A percentile compares a stretch with the other conserved stretches of the same genome.
Conservation (phyloP, 2,329 filamentous ascomycete species). For the Fusarium sp. region DNA sequence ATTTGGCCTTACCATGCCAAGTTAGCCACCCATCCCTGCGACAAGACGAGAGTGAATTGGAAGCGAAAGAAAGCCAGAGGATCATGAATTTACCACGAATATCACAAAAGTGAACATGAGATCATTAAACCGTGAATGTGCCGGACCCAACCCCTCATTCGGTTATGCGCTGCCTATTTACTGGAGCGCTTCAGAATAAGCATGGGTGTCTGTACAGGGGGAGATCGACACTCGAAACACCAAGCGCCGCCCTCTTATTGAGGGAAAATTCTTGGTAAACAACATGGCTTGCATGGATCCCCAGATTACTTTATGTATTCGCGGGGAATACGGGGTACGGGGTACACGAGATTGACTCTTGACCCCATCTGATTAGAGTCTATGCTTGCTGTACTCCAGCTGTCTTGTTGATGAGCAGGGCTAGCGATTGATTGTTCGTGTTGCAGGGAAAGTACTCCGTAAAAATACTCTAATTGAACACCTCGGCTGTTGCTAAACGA, state of each 20-base stretch:
- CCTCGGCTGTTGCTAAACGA: no score
- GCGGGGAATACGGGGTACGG: neutral
- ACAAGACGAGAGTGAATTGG: no score
- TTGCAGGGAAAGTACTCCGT: no score
- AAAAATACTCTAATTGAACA: no score
- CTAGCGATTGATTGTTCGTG: neutral
- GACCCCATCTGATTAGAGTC: neutral
- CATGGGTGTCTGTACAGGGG: slow-evolving; percentile 23
- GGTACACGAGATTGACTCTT: neutral
- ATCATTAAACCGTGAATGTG: neutral
- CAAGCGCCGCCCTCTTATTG: neutral
- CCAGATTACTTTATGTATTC: neutral
- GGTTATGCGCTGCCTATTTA: slow-evolving; percentile 33
- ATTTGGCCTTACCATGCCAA: no score
- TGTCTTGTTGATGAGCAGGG: no score
- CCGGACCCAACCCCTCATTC: slow-evolving; percentile 20
- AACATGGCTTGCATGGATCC: slow-evolving; percentile 17
- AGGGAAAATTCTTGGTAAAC: slow-evolving; percentile 7
- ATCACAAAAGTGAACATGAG: neutral
- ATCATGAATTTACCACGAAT: no score
- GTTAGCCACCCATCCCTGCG: no score
- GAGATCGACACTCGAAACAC: slow-evolving; percentile 24
- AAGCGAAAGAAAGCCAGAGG: no score
- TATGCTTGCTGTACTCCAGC: no score
- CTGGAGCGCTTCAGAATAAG: slow-evolving; percentile 34